Percentiles rank a stretch among this genome's conserved stretches.
Conservation (phyloP, 768 basidiomycete genomes). For the Russula vinacea region DNA sequence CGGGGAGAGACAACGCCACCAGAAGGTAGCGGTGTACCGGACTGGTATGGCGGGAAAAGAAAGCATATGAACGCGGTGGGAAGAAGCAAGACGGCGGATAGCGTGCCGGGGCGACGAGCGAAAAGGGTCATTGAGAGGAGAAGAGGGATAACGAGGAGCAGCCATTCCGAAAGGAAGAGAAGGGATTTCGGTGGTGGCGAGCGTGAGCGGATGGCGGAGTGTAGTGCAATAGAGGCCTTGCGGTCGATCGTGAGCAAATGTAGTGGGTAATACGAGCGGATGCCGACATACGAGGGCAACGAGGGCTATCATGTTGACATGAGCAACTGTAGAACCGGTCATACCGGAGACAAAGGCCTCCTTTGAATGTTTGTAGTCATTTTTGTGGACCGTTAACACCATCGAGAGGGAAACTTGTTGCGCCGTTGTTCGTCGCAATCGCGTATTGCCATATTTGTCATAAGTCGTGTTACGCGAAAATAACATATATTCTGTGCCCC, state of each 20-base stretch:
- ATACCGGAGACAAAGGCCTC: slow-evolving; percentile 77
- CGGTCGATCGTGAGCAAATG: background rate
- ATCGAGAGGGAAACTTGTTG: background rate
- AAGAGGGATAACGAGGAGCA: slow-evolving; percentile 70
- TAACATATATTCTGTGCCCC: background rate
- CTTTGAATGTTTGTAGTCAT: slow-evolving; percentile 69
- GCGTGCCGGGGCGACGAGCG: slow-evolving; percentile 52
- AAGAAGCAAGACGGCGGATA: slow-evolving; percentile 50
- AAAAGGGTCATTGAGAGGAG: slow-evolving; percentile 77
- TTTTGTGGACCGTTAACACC: background rate
- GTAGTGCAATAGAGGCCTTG: slow-evolving; percentile 70
- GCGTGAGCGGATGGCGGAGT: slow-evolving; percentile 57
- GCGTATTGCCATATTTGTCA: background rate
- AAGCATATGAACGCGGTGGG: slow-evolving; percentile 46
- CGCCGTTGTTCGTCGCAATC: background rate
- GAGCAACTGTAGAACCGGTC: slow-evolving; percentile 63
- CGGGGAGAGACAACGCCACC: slow-evolving; percentile 34
- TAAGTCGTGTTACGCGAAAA: background rate
- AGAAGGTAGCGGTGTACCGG: slow-evolving; percentile 54
- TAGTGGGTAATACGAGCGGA: background rate
- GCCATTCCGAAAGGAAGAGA: slow-evolving; percentile 57
- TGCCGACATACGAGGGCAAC: slow-evolving; percentile 55
- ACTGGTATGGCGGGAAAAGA: slow-evolving; percentile 42
- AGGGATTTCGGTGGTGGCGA: slow-evolving; percentile 42
- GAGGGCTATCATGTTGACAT: slow-evolving; percentile 66